These are phyloP conservation scores for Dalbergia cochinchinensis DNA, from an alignment of 306 rosid species.

Conservation along the genomic window DNA sequence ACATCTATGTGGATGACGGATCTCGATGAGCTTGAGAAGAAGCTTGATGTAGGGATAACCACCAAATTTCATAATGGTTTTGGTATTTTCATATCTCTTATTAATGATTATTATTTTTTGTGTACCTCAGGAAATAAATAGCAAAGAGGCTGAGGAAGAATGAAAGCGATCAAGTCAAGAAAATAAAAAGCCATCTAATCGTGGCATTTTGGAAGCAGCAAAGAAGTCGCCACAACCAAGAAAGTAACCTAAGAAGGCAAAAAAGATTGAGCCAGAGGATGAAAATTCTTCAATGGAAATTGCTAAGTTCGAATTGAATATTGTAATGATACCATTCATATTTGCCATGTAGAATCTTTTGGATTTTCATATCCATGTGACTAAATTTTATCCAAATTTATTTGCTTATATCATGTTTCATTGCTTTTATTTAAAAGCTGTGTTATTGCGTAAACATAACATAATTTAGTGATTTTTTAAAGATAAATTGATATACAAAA, in stretches of 20 bases:
- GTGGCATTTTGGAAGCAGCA: conserved; percentile 51
- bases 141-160: conserved; percentile 70
- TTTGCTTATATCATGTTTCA: conserved; percentile 7
- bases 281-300: conserved; percentile 70
- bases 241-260: conserved; percentile 70
- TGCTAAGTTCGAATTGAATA: conserved; percentile 57
- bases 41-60: conserved; percentile 68
- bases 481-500: not conserved
- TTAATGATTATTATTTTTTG: not conserved
- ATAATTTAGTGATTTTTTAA: not conserved
- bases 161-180: conserved; percentile 58
- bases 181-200: conserved; percentile 45
- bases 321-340: not conserved
- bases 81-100: not conserved
- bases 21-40: conserved; percentile 74
- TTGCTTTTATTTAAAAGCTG: not conserved
- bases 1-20: conserved; percentile 79
- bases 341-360: conserved; percentile 50
- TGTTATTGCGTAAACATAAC: not conserved
- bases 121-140: conserved; percentile 70
- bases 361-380: too few species aligned
- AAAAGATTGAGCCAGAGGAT: conserved; percentile 56
- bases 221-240: conserved; percentile 78
- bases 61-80: not conserved
- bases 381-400: too few species aligned